Conservation (phyloP, 2,329 filamentous ascomycete species). For the Cylindrodendrum hubeiense region DNA sequence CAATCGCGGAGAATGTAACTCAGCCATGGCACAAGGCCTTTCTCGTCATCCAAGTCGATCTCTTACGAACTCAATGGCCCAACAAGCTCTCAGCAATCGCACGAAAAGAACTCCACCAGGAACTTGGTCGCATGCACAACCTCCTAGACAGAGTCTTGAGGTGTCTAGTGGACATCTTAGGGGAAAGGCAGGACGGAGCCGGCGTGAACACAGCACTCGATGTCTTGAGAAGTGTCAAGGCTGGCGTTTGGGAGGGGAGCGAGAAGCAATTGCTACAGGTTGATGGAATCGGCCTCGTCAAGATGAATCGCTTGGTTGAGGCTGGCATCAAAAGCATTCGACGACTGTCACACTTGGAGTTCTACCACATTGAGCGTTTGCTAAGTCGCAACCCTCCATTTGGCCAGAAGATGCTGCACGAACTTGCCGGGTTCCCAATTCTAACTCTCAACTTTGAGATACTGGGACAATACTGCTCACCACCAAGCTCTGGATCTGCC, state of each 20-base stretch:
- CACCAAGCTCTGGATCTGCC: not conserved
- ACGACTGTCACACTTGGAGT: conserved; percentile 74
- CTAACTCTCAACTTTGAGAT: conserved; percentile 58
- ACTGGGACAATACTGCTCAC: conserved; percentile 31
- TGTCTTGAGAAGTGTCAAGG: conserved; percentile 80
- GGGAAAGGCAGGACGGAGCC: conserved; percentile 68
- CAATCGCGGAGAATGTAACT: conserved; percentile 58
- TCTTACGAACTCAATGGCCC: conserved; percentile 73
- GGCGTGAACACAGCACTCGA: conserved; percentile 79
- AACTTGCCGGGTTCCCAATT: conserved; percentile 77
- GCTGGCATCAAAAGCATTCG: conserved; percentile 80
- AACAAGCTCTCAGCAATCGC: conserved; percentile 55
- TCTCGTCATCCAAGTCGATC: conserved; percentile 78
- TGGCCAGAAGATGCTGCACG: conserved; percentile 76
- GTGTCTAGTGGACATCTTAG: conserved; percentile 54
- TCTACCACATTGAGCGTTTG: conserved; percentile 80
- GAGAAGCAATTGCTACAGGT: conserved; percentile 87
- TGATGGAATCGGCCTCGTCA: conserved; percentile 79
- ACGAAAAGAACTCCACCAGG: conserved; percentile 49
- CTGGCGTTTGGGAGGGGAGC: conserved; percentile 84
- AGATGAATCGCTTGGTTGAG: conserved; percentile 79
- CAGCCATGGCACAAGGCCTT: conserved; percentile 80
- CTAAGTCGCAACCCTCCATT: conserved; percentile 86
- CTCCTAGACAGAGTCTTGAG: conserved; percentile 51
- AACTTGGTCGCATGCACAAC: conserved; percentile 48